Conservation (phyloP, 257 asterid genomes). For the Schizonepeta tenuifolia region DNA sequence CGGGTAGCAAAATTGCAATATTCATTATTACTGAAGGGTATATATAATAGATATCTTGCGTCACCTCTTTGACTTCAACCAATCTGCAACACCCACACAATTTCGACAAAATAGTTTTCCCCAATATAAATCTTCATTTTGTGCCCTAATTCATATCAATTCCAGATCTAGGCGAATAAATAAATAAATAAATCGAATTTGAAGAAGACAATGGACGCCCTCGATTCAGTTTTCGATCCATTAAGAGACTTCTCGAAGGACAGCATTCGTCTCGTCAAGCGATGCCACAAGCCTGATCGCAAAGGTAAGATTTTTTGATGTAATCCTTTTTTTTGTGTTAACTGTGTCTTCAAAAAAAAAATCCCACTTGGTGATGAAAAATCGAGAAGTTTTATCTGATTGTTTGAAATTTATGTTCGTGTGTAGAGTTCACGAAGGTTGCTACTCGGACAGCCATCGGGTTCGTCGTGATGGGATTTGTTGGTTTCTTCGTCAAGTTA, state of each 20-base stretch:
- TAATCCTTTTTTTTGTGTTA: background rate
- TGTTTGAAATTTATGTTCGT: background rate
- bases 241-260: slow-evolving; percentile 50
- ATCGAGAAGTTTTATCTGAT: background rate
- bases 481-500: slow-evolving; percentile 50
- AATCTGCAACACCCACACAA: slow-evolving; percentile 31
- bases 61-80: slow-evolving; percentile 29
- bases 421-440: slow-evolving; percentile 46
- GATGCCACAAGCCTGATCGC: slow-evolving; percentile 58
- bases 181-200: background rate
- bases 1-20: too few relatives aligned
- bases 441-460: slow-evolving; percentile 54
- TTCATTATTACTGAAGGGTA: too few relatives aligned
- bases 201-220: slow-evolving; percentile 39
- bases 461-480: slow-evolving; percentile 57
- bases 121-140: slow-evolving; percentile 1
- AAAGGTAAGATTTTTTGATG: slow-evolving; percentile 36
- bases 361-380: background rate
- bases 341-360: background rate
- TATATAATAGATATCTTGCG: slow-evolving; percentile 28
- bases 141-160: background rate
- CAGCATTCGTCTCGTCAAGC: slow-evolving; percentile 49
- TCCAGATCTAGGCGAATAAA: slow-evolving; percentile 24
- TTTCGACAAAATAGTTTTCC: background rate
- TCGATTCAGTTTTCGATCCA: slow-evolving; percentile 51